These are phyloP conservation scores for Mycena polygramma DNA, from an alignment of 768 basidiomycete genomes.

Conservation along the genomic window DNA sequence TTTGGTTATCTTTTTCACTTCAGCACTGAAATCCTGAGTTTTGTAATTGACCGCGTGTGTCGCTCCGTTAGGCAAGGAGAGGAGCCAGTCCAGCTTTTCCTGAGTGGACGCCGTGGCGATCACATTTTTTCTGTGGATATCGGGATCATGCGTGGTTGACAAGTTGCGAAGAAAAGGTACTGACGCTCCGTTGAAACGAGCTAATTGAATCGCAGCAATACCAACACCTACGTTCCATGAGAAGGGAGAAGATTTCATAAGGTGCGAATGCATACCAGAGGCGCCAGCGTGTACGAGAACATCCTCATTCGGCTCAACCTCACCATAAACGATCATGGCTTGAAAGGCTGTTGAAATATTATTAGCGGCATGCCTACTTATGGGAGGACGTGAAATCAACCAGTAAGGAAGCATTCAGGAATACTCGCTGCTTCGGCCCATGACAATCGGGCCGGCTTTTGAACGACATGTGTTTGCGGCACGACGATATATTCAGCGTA, in stretches of 20 bases:
- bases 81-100: slow-evolving; percentile 85
- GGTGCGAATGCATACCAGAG: slow-evolving; percentile 56
- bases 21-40: slow-evolving; percentile 79
- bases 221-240: slow-evolving; percentile 70
- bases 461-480: slow-evolving; percentile 73
- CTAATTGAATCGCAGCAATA: slow-evolving; percentile 88
- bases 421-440: slow-evolving; percentile 91
- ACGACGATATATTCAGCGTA: slow-evolving; percentile 90
- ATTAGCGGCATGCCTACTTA: not conserved
- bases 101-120: slow-evolving; percentile 89
- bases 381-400: slow-evolving; percentile 51
- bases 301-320: slow-evolving; percentile 76
- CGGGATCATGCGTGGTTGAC: slow-evolving; percentile 13
- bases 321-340: slow-evolving; percentile 71
- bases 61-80: slow-evolving; percentile 74
- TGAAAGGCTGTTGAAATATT: slow-evolving; percentile 55
- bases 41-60: slow-evolving; percentile 90
- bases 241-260: not conserved
- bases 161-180: slow-evolving; percentile 45
- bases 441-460: slow-evolving; percentile 80
- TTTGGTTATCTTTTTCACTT: slow-evolving; percentile 73
- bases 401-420: slow-evolving; percentile 91
- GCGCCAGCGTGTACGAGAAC: slow-evolving; percentile 94
- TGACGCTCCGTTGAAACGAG: slow-evolving; percentile 80
- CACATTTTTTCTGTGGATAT: slow-evolving; percentile 66